Percentiles rank a stretch among this genome's conserved stretches.
Conservation (phyloP, 768 basidiomycete species). For the Pseudohyphozyma bogoriensis region DNA sequence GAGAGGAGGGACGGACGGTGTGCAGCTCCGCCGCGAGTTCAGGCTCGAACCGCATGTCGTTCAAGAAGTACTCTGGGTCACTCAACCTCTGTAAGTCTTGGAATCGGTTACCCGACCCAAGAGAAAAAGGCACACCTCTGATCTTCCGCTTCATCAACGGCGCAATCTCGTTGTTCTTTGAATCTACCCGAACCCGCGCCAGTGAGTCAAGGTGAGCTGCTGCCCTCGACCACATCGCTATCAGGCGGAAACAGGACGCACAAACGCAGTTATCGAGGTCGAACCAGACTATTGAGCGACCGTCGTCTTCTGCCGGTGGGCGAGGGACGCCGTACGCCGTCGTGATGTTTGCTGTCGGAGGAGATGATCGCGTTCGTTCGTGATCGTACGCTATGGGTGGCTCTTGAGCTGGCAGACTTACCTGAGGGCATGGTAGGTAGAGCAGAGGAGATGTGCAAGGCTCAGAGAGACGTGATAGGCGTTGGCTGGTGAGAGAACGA, state of each 20-base stretch:
- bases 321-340: background rate
- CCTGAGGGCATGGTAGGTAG: too few relatives aligned
- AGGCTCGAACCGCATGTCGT: background rate
- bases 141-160: conserved; percentile 26
- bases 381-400: too few relatives aligned
- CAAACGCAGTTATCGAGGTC: conserved; percentile 30
- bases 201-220: background rate
- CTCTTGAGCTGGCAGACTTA: too few relatives aligned
- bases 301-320: background rate
- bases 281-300: conserved; percentile 11
- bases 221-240: too few relatives aligned
- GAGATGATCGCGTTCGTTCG: too few relatives aligned
- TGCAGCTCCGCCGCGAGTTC: conserved; percentile 23
- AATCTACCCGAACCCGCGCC: background rate
- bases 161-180: conserved; percentile 13
- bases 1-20: background rate
- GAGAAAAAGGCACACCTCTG: background rate
- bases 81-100: background rate
- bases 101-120: accelerated
- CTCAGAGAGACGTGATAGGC: too few relatives aligned
- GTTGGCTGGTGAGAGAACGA: too few relatives aligned
- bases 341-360: too few relatives aligned
- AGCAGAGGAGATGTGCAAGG: too few relatives aligned
- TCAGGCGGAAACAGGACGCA: background rate
- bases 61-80: conserved; percentile 19